A percentile compares a stretch with the other conserved stretches of the same genome.
Evolutionary conservation across 2,329 filamentous ascomycete species (phyloP).

Genomic region (Ophiostoma ips): DNA sequence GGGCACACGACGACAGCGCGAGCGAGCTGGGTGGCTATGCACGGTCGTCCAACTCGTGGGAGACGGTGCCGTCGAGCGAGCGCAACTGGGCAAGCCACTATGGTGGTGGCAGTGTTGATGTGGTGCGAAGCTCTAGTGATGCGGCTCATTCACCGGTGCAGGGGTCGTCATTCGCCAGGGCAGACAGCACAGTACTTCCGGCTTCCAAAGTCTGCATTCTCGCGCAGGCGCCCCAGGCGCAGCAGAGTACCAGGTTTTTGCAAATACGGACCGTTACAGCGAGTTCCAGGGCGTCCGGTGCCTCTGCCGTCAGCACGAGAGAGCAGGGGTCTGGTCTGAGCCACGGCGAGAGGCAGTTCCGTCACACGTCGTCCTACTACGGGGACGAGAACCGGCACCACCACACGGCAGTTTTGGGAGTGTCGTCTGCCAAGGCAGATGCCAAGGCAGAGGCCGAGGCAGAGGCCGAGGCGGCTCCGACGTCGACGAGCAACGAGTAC

Average conservation of each 20-base stretch:
- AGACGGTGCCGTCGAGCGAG: slow-evolving; percentile 11
- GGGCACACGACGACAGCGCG: not conserved
- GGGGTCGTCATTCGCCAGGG: no score
- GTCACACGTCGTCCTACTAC: slow-evolving; percentile 6
- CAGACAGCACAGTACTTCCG: no score
- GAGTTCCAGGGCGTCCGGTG: not conserved
- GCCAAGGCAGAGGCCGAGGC: not conserved
- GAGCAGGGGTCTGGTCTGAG: not conserved
- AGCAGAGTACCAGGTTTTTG: not conserved
- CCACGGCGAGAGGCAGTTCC: not conserved
- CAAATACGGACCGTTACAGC: not conserved
- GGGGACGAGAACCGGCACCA: not conserved
- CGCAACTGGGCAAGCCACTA: slow-evolving; percentile 14
- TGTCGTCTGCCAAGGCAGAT: not conserved
- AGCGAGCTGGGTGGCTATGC: not conserved
- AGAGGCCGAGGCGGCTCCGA: not conserved
- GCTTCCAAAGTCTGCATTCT: no score
- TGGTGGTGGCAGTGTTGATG: not conserved
- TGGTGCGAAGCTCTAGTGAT: no score
- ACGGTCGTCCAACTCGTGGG: slow-evolving; percentile 12
- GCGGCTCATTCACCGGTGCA: no score
- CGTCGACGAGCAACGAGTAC: slow-evolving; percentile 4
- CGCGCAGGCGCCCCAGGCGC: not conserved
- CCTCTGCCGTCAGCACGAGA: not conserved
- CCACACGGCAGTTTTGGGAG: not conserved